Percentiles rank a stretch among this genome's conserved stretches.
phyloP scores from a whole-genome alignment of 2,329 filamentous ascomycete genomes.

The Orbilia ellipsospora region DNA sequence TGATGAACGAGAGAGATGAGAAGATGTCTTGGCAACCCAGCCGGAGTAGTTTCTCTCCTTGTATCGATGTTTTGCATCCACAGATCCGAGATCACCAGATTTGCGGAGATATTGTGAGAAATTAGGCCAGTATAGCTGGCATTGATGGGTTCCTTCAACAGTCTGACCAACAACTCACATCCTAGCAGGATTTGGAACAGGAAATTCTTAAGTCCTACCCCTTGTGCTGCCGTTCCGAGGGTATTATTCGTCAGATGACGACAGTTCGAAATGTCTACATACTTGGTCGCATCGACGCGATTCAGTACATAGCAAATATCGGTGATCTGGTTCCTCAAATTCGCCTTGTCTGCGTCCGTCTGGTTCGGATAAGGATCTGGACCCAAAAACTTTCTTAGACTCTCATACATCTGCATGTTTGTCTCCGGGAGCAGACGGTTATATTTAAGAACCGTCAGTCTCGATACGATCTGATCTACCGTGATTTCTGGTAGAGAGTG shows the following conservation, averaged over 20 bases:
- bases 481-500: conserved; percentile 46
- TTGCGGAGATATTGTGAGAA: conserved; percentile 51
- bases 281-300: conserved; percentile 35
- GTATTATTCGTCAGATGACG: conserved; percentile 51
- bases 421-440: conserved; percentile 49
- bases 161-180: conserved; percentile 42
- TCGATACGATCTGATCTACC: conserved; percentile 45
- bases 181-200: conserved; percentile 48
- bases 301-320: conserved; percentile 53
- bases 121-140: conserved; percentile 39
- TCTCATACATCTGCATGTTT: conserved; percentile 53
- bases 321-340: conserved; percentile 49
- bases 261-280: conserved; percentile 52
- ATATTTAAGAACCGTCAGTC: conserved; percentile 47
- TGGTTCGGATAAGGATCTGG: conserved; percentile 51
- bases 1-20: conserved; percentile 52
- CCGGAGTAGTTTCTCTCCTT: conserved; percentile 35
- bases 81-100: conserved; percentile 43
- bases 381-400: conserved; percentile 44
- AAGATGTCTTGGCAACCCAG: conserved; percentile 37
- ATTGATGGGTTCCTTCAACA: conserved; percentile 40
- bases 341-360: conserved; percentile 53
- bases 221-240: conserved; percentile 41
- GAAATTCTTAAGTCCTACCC: conserved; percentile 48
- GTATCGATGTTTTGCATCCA: conserved; percentile 55